Base-by-base conservation (phyloP, 1,139 yeast species). In the Taiozyma sp. region DNA sequence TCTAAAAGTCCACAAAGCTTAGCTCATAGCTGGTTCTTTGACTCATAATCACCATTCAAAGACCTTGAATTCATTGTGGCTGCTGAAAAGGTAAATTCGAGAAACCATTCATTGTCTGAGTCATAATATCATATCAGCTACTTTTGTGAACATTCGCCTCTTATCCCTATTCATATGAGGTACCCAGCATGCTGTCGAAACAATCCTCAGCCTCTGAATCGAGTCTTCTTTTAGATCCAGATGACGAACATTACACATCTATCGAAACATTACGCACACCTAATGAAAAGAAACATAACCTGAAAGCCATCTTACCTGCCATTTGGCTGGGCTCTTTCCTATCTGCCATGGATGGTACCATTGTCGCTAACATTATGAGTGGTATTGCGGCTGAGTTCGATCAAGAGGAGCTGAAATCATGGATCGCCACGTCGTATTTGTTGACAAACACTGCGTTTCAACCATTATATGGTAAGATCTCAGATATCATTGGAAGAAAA, bases 351-450 rank as follows among this genome's bases (percentile, higher is more conserved):
- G 91, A 84, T 63, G 76, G 84, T 42, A 84, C 90, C 0, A 78
- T 84, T 42, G 84, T 84, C 16, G 81, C 89, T 0, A 81, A 87
- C 8, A 73, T 83, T 43, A 73, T 83, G 73, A 78, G 83, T 28
- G 78, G 74, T 53, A 83, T 83, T 29, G 84, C 88, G 12, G 78
- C 83, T 16, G 87, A 83, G 48, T 75, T 83, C 53, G 68, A 79
- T 40, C 84, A 80, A 50, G 72, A 82, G 32, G 77, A 80, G 38
- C 69, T 77, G 54, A 76, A 81, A 44, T 78, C 83, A 28, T 83
- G 87, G 87, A 80, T 83, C 23, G 88, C 86, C 4, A 81, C 87
- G 0, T 78, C 86, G 12, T 83, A 81, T 61, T 68, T 83, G 36
- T 66, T 83, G 22, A 78, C 88, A 3, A 78, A 79, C 51, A 81